Evolutionary conservation across 208 protist genomes (phyloP), one percentile per base, ranked within the genome.

Genomic region (Leishmania lainsoni): DNA sequence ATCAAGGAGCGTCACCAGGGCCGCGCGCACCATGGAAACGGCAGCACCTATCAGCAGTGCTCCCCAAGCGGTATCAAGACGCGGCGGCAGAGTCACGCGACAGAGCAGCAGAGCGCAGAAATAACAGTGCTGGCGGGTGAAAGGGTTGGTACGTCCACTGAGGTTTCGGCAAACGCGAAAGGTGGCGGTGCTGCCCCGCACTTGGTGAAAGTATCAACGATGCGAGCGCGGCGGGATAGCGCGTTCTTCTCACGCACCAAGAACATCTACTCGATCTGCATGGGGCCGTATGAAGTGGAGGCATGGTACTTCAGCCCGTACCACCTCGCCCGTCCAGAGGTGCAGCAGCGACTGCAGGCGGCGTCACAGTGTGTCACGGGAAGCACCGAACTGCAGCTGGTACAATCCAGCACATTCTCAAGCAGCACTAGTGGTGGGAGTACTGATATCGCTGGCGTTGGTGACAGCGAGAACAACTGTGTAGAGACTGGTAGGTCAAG

Each of bases 221-320:
- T 81, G 75, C 87, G 93, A 5, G 91, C 92, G 45, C 87, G 93
- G 17, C 92, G 93, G 29, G 94, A 98, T 83, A 97, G 94, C 76
- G 86, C 91, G 17, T 97, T 97, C 86, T 97, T 97, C 72, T 96
- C 87, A 10, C 90, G 94, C 45, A 94, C 99, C 22, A 99, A 99
- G 83, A 99, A 99, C 82, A 99, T 99, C 66, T 93, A 98, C 63
- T 94, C 87, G 6, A 96, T 99, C 74, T 97, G 98, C 84, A 95
- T 99, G 74, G 99, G 99, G 1, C 89, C 92, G 16, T 98, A 99
- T 79, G 93, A 97, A 83, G 94, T 99, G 61, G 95, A 99, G 69
- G 93, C 98, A 52, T 99, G 99, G 99, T 99, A 99, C 91, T 99
- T 98, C 80, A 98, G 97, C 35, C 99, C 99, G 0, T 99, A 99